Evolutionary conservation across 257 asterid species (phyloP).

Genomic region (Osmanthus fragrans): DNA sequence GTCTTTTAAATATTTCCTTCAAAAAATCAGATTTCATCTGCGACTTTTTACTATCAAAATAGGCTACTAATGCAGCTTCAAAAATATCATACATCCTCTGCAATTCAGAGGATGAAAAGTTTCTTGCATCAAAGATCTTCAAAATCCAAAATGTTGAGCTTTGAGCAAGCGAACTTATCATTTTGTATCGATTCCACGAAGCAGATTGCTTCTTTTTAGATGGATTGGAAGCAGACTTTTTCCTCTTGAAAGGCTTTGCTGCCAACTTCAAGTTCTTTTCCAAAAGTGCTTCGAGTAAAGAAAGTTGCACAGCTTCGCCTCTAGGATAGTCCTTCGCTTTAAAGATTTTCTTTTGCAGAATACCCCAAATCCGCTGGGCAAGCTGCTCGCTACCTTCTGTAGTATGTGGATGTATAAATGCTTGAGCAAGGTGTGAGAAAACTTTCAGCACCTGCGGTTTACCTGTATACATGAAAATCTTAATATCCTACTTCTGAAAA

Average conservation of each 20-base stretch:
- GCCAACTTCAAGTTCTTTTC: conserved; percentile 83
- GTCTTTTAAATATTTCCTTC: conserved; percentile 68
- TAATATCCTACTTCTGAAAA: neutral
- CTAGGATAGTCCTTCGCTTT: conserved; percentile 87
- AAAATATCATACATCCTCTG: conserved; percentile 54
- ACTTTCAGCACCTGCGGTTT: conserved; percentile 72
- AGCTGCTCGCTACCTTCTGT: conserved; percentile 97
- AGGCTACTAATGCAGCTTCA: conserved; percentile 48
- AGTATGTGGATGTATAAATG: conserved; percentile 72
- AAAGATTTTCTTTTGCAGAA: conserved; percentile 83
- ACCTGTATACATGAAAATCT: conserved; percentile 50
- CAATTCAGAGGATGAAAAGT: conserved; percentile 56
- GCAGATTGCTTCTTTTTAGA: conserved; percentile 83
- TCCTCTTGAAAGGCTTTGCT: conserved; percentile 83
- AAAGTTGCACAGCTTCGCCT: conserved; percentile 64
- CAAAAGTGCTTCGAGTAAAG: conserved; percentile 68
- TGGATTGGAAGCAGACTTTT: conserved; percentile 59
- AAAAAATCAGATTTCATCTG: conserved; percentile 78
- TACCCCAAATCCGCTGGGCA: conserved; percentile 92
- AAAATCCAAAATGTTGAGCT: conserved; percentile 82
- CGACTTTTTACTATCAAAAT: conserved; percentile 82
- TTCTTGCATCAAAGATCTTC: conserved; percentile 70
- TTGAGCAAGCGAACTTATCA: conserved; percentile 80
- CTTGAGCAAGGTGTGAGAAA: conserved; percentile 80
- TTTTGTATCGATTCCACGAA: conserved; percentile 66